Evolutionary conservation across 805 yeast genomes (phyloP).

Genomic region (Candida chauliodis): DNA sequence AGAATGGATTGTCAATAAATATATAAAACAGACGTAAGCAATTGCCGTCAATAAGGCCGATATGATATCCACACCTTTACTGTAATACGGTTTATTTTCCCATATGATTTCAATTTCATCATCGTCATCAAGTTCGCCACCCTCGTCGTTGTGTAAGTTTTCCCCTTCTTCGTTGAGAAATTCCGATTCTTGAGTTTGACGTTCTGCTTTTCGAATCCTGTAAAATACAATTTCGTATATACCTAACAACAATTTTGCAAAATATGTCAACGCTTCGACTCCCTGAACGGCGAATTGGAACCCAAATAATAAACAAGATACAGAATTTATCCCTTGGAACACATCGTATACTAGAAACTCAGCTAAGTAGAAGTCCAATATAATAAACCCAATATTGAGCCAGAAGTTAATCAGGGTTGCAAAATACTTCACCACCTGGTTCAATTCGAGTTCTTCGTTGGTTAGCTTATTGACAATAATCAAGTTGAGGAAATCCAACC

Average conservation of each 20-base stretch:
- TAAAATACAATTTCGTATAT: slow-evolving; percentile 51
- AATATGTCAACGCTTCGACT: slow-evolving; percentile 47
- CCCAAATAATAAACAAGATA: slow-evolving; percentile 63
- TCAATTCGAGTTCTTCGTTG: slow-evolving; percentile 12
- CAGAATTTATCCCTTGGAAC: slow-evolving; percentile 48
- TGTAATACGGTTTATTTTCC: slow-evolving; percentile 64
- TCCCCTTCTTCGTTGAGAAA: slow-evolving; percentile 16
- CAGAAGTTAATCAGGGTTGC: slow-evolving; percentile 32
- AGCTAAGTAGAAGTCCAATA: slow-evolving; percentile 51
- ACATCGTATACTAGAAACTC: slow-evolving; percentile 54
- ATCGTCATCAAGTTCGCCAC: too few relatives aligned
- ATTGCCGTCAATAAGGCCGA: slow-evolving; percentile 39
- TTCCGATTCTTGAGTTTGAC: slow-evolving; percentile 9
- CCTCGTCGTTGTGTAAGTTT: slow-evolving; percentile 14
- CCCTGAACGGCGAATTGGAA: slow-evolving; percentile 70
- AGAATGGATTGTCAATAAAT: slow-evolving; percentile 31
- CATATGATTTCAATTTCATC: slow-evolving; percentile 59
- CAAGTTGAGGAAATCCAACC: slow-evolving; percentile 41
- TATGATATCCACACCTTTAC: slow-evolving; percentile 53
- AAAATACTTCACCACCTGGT: slow-evolving; percentile 24
- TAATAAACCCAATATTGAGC: slow-evolving; percentile 42
- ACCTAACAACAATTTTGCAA: slow-evolving; percentile 48
- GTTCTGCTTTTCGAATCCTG: slow-evolving; percentile 8
- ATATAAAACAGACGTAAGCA: slow-evolving; percentile 29
- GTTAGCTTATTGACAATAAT: slow-evolving; percentile 23